Percentiles rank a stretch among this genome's conserved stretches.
phyloP scores from a whole-genome alignment of 306 rosid genomes.

The Glycine soja region DNA sequence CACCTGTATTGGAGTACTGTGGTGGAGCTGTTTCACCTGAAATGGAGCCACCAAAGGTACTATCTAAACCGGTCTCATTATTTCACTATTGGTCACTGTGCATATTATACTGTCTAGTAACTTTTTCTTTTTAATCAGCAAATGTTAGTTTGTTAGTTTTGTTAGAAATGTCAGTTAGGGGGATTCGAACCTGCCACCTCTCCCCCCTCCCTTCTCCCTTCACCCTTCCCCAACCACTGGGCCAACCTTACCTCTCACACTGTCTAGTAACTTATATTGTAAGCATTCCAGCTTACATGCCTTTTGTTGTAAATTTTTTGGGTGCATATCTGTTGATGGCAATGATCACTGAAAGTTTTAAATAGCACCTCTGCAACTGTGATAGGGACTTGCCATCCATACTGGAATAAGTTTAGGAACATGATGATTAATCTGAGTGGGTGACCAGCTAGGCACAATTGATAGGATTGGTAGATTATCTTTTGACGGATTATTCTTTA shows the following conservation, averaged over 20 bases:
- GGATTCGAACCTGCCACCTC: not conserved
- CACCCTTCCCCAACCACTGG: not conserved
- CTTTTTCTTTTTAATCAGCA: not conserved
- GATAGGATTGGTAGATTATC: not conserved
- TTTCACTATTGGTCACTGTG: not conserved
- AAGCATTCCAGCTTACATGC: not conserved
- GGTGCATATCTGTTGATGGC: conserved; percentile 7
- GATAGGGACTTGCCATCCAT: conserved; percentile 28
- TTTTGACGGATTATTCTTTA: conserved; percentile 8
- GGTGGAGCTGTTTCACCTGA: conserved; percentile 99
- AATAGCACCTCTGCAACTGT: conserved; percentile 16
- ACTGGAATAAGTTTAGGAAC: conserved; percentile 36
- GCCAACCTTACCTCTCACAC: conserved; percentile 22
- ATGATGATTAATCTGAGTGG: conserved; percentile 36
- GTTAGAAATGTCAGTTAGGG: conserved; percentile 18
- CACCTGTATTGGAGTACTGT: conserved; percentile 87
- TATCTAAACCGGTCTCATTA: conserved; percentile 26
- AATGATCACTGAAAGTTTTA: conserved; percentile 26
- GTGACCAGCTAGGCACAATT: not conserved
- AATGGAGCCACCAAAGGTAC: conserved; percentile 98
- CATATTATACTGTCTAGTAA: not conserved
- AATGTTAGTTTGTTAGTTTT: conserved; percentile 31
- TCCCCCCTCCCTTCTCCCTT: too few species aligned
- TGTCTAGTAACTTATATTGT: not conserved
- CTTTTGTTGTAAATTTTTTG: not conserved